phyloP scores from a whole-genome alignment of 805 yeast genomes.

The Wickerhamiella australiensis region DNA sequence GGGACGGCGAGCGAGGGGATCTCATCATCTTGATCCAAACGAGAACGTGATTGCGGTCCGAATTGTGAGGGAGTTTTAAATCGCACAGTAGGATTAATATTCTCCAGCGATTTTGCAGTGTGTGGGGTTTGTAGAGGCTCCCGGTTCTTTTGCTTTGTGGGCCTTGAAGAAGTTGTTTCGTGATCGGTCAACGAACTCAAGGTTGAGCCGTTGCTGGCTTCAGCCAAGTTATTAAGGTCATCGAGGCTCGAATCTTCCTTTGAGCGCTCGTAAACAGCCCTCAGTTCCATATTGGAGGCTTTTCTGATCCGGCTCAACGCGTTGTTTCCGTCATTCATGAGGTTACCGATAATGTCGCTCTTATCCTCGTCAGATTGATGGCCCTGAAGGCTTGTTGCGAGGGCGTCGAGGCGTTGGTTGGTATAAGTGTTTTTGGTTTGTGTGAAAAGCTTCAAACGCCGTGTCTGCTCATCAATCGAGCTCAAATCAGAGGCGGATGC shows the following conservation, averaged over 20 bases:
- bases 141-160: not conserved
- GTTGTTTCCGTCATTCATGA: constrained; percentile 11
- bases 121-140: not conserved
- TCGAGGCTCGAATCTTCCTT: constrained; percentile 13
- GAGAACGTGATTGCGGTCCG: not conserved
- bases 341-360: constrained; percentile 11
- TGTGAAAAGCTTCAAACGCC: constrained; percentile 20
- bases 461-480: constrained; percentile 9
- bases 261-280: not conserved
- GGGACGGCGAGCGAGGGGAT: constrained; percentile 7
- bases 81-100: constrained; percentile 4
- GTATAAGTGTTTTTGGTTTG: constrained; percentile 22
- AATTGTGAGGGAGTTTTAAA: constrained; percentile 5
- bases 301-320: constrained; percentile 13
- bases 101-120: not conserved
- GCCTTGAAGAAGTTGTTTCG: not conserved
- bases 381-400: constrained; percentile 18
- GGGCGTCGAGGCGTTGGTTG: constrained; percentile 19
- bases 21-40: not conserved
- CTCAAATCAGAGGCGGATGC: constrained; percentile 2
- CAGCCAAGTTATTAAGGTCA: constrained; percentile 11
- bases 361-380: constrained; percentile 3
- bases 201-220: constrained; percentile 13
- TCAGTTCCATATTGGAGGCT: constrained; percentile 9
- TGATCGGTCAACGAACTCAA: constrained; percentile 8